Percentiles rank a stretch among this genome's conserved stretches.
Conservation (phyloP, 2,329 filamentous ascomycete genomes). For the Teratosphaeriaceae sp. region DNA sequence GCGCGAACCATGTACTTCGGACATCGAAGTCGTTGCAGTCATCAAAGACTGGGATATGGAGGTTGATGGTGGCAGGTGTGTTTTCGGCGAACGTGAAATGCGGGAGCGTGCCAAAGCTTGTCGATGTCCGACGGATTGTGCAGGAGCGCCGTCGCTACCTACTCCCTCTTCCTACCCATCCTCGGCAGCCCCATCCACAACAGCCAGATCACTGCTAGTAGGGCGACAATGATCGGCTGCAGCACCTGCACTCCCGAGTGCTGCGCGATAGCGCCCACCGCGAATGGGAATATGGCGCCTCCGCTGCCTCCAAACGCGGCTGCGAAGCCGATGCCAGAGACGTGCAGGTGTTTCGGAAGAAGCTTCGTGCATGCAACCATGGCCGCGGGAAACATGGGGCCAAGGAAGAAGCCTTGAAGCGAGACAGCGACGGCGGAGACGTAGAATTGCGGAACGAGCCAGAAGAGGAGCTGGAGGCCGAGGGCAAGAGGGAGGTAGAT, state of each 20-base stretch:
- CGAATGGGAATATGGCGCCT: constrained; percentile 59
- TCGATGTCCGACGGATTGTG: not conserved
- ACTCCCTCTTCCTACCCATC: constrained; percentile 38
- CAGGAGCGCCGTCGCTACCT: constrained; percentile 19
- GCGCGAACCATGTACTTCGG: too few relatives aligned
- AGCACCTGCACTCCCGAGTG: constrained; percentile 52
- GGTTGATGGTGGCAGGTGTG: too few relatives aligned
- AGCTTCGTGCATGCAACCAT: constrained; percentile 69
- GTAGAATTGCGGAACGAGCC: constrained; percentile 72
- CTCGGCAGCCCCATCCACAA: constrained; percentile 47
- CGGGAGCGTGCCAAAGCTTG: too few relatives aligned
- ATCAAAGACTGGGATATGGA: too few relatives aligned
- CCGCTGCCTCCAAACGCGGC: constrained; percentile 71
- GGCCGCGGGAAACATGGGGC: constrained; percentile 69
- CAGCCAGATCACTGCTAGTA: constrained; percentile 44
- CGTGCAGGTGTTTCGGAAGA: constrained; percentile 65
- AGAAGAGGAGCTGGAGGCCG: constrained; percentile 65
- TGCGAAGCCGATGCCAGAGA: constrained; percentile 74
- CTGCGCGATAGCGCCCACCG: constrained; percentile 62
- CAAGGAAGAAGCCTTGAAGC: constrained; percentile 71
- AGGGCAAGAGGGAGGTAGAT: constrained; percentile 61
- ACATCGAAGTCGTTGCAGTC: too few relatives aligned
- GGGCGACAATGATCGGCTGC: constrained; percentile 52
- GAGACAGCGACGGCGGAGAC: constrained; percentile 66
- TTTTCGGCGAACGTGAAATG: too few relatives aligned